phyloP scores from a whole-genome alignment of 2,329 filamentous ascomycete genomes.

The Monosporascus sp. region DNA sequence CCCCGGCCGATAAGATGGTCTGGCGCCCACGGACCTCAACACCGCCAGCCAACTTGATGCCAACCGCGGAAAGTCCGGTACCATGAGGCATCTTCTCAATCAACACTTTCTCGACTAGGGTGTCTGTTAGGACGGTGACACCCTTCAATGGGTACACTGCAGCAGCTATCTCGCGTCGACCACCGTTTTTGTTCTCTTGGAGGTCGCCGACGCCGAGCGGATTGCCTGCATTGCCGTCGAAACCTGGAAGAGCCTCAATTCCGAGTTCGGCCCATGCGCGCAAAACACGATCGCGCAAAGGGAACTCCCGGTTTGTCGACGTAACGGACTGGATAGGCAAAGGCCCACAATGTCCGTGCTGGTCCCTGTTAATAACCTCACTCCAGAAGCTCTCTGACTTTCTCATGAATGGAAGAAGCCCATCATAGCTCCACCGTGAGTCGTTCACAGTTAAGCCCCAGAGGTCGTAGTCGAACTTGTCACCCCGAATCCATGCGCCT shows the following conservation, averaged over 20 bases:
- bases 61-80: not conserved
- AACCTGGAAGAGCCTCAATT: conserved; percentile 7
- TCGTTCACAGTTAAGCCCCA: conserved; percentile 33
- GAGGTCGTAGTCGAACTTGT: conserved; percentile 33
- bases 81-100: conserved; percentile 1
- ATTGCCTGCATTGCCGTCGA: conserved; percentile 15
- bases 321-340: conserved; percentile 16
- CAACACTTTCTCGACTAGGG: conserved; percentile 8
- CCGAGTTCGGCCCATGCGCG: conserved; percentile 28
- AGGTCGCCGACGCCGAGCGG: conserved; percentile 18
- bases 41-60: conserved; percentile 8
- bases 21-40: conserved; percentile 20
- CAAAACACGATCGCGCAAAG: conserved; percentile 22
- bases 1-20: conserved; percentile 22
- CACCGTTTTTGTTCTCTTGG: conserved; percentile 8
- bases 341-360: conserved; percentile 22
- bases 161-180: conserved; percentile 11
- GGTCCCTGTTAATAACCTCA: conserved; percentile 4
- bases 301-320: conserved; percentile 25
- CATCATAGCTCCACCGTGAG: conserved; percentile 31
- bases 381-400: conserved; percentile 24
- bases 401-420: conserved; percentile 34
- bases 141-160: conserved; percentile 4
- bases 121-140: conserved; percentile 7
- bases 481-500: conserved; percentile 33